These are phyloP conservation scores for Clitoria ternatea DNA, from an alignment of 306 rosid species.

Conservation along the genomic window DNA sequence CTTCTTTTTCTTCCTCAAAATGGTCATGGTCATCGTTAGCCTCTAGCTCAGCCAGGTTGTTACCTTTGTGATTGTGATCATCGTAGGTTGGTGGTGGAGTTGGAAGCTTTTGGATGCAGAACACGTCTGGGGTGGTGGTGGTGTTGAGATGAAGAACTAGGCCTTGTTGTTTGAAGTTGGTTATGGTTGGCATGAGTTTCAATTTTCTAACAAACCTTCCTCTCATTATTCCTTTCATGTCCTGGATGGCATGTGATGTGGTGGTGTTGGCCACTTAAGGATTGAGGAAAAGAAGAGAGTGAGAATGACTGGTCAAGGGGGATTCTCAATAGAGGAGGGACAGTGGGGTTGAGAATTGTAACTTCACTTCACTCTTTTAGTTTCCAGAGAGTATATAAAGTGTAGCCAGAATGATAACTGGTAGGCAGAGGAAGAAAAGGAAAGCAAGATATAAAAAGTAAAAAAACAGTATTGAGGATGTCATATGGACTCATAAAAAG, in stretches of 20 bases:
- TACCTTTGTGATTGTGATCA: conserved; percentile 38
- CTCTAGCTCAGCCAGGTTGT: conserved; percentile 27
- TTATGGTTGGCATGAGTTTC: conserved; percentile 51
- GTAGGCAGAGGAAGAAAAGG: too few species aligned
- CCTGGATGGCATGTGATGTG: conserved; percentile 37
- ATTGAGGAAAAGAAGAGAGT: conserved; percentile 31
- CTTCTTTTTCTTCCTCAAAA: conserved; percentile 37
- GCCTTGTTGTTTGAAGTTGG: conserved; percentile 61
- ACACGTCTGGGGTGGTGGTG: conserved; percentile 42
- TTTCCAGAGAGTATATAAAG: conserved; percentile 39
- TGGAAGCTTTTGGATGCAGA: conserved; percentile 34
- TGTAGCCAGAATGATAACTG: too few species aligned
- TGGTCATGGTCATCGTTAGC: conserved; percentile 32
- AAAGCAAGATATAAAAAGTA: too few species aligned
- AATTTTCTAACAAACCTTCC: conserved; percentile 53
- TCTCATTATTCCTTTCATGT: conserved; percentile 54
- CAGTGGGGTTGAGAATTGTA: conserved; percentile 28
- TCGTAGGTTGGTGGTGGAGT: conserved; percentile 30
- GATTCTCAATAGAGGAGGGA: conserved; percentile 30
- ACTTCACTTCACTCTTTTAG: conserved; percentile 32
- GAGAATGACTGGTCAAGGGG: conserved; percentile 32
- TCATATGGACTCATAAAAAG: too few species aligned
- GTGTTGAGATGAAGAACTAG: conserved; percentile 48
- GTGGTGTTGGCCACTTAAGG: background rate
- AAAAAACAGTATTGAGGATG: too few species aligned